Evolutionary conservation across 2,329 filamentous ascomycete species (phyloP).

Genomic region (Fusarium temperatum): DNA sequence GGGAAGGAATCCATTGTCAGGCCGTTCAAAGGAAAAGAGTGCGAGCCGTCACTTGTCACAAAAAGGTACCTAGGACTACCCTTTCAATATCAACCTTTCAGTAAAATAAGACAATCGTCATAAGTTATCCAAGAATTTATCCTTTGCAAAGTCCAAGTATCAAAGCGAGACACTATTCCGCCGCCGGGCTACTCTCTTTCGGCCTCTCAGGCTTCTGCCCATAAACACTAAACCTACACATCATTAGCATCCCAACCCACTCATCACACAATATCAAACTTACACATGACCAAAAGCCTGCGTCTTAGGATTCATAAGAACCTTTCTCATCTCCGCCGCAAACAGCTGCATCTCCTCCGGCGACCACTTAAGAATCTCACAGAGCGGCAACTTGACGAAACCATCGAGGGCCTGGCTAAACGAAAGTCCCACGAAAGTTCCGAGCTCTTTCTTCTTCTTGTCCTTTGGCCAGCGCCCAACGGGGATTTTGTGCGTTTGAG

Average conservation of each 20-base stretch:
- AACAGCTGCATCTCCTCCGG: slow-evolving; percentile 36
- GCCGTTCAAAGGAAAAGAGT: accelerated
- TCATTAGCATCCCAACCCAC: neutral
- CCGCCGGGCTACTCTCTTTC: accelerated
- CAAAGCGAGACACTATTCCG: neutral
- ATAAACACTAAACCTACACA: slow-evolving; percentile 24
- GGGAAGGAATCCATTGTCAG: accelerated
- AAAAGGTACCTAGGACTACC: accelerated
- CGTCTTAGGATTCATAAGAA: slow-evolving; percentile 23
- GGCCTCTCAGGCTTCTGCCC: slow-evolving; percentile 16
- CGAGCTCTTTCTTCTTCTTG: slow-evolving; percentile 35
- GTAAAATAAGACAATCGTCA: no score
- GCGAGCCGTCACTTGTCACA: accelerated
- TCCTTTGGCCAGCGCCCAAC: slow-evolving; percentile 36
- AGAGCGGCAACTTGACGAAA: slow-evolving; percentile 36
- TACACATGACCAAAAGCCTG: slow-evolving; percentile 31
- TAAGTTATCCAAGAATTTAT: accelerated
- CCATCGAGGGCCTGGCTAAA: slow-evolving; percentile 38
- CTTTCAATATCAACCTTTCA: accelerated
- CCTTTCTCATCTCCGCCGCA: slow-evolving; percentile 32
- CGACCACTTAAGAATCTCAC: slow-evolving; percentile 33
- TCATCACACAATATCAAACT: neutral
- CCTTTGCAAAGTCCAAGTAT: accelerated
- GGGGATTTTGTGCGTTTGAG: slow-evolving; percentile 27
- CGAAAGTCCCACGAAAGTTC: slow-evolving; percentile 32